Conservation (phyloP, 345 rosid genomes). For the Hibiscus trionum region DNA sequence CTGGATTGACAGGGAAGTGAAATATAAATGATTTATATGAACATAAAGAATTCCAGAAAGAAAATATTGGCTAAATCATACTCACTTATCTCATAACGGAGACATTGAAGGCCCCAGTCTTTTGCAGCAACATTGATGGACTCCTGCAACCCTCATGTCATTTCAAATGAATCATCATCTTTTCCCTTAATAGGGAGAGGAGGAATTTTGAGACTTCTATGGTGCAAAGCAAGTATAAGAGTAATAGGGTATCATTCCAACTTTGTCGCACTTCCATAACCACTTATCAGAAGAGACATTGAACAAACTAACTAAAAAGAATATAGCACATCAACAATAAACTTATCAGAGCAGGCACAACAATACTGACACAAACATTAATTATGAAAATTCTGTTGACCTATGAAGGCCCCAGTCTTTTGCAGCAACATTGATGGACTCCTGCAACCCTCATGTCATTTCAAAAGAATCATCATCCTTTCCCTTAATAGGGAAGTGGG, state of each 20-base stretch:
- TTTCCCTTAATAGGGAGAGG: neutral
- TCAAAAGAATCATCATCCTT: conserved; percentile 1
- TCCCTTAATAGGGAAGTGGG: no score
- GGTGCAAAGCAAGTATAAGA: neutral
- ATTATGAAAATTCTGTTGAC: neutral
- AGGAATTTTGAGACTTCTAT: neutral
- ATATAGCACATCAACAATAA: neutral
- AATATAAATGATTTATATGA: neutral
- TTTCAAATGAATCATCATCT: neutral
- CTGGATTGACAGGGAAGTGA: conserved; percentile 25
- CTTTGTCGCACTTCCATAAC: neutral
- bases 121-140: conserved; percentile 83
- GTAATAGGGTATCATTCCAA: neutral
- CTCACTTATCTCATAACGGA: conserved; percentile 94
- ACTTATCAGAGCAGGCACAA: neutral
- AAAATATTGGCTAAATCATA: neutral
- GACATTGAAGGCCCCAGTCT: conserved; percentile 92
- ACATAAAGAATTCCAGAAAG: neutral
- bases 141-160: conserved; percentile 42
- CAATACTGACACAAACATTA: neutral
- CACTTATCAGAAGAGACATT: neutral
- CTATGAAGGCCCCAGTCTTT: conserved; percentile 71
- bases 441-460: conserved; percentile 37
- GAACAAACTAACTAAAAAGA: conserved; percentile 1
- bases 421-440: conserved; percentile 84